phyloP scores from a whole-genome alignment of 768 basidiomycete genomes.

The Chiua virens region DNA sequence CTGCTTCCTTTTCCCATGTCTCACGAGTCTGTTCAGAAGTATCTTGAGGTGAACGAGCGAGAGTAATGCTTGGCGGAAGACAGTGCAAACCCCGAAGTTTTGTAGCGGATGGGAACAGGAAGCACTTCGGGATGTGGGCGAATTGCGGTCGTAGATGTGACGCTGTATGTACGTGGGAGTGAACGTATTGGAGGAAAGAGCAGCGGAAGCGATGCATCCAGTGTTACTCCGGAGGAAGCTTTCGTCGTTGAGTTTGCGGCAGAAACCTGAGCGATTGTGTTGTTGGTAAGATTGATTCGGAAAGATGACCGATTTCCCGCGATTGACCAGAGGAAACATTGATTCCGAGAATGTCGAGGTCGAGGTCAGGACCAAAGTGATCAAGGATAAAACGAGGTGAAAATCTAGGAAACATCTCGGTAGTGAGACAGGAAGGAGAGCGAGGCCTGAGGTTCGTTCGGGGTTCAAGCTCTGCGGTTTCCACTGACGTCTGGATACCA shows the following conservation, averaged over 20 bases:
- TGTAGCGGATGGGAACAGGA: constrained; percentile 35
- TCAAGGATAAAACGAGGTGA: constrained; percentile 73
- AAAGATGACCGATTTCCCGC: background rate
- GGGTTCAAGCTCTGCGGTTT: constrained; percentile 1
- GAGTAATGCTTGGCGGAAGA: constrained; percentile 18
- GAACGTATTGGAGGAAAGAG: constrained; percentile 57
- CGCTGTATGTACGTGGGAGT: no score
- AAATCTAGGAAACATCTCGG: background rate
- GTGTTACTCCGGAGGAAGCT: constrained; percentile 27
- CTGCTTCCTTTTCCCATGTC: constrained; percentile 72
- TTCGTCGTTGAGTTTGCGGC: constrained; percentile 1
- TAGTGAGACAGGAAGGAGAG: constrained; percentile 35
- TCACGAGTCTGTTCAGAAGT: constrained; percentile 51
- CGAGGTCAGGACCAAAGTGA: constrained; percentile 73
- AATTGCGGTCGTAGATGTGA: background rate
- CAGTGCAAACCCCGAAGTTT: constrained; percentile 52
- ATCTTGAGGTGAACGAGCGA: constrained; percentile 21
- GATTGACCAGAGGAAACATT: constrained; percentile 13
- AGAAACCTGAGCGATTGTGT: background rate
- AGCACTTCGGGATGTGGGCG: constrained; percentile 10
- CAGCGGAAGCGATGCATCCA: constrained; percentile 55
- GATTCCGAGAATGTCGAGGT: constrained; percentile 47
- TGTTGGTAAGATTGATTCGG: constrained; percentile 7
- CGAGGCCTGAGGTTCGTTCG: constrained; percentile 56
- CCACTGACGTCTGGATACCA: background rate